These are phyloP conservation scores for Globisporangium acanthophoron DNA, from an alignment of 352 stramenopile species.

Conservation along the genomic window DNA sequence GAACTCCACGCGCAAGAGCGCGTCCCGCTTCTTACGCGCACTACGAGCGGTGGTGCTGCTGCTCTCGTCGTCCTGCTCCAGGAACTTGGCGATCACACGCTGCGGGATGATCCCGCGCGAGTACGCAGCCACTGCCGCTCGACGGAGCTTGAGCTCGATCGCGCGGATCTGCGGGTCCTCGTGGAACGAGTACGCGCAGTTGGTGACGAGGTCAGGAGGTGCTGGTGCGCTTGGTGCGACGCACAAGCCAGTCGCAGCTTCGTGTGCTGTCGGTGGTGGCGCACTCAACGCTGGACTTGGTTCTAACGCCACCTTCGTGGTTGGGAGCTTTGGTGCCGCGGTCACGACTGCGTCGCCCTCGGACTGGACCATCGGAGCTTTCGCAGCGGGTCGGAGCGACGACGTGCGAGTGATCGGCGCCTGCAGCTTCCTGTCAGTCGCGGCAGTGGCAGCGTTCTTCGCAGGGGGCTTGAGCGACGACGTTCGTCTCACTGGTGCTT, in stretches of 20 bases:
- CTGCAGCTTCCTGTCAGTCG: neutral
- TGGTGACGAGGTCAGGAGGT: constrained; percentile 8
- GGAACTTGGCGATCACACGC: constrained; percentile 58
- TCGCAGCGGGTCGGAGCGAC: constrained; percentile 2
- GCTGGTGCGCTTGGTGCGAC: neutral
- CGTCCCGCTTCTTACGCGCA: constrained; percentile 15
- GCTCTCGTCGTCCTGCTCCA: constrained; percentile 37
- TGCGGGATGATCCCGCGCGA: constrained; percentile 65
- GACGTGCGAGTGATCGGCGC: constrained; percentile 2
- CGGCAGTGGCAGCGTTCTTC: neutral
- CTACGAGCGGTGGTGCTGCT: neutral
- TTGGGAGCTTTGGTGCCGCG: neutral
- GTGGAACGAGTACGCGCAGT: constrained; percentile 83
- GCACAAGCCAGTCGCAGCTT: neutral
- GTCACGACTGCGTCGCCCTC: neutral
- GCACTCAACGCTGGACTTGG: neutral
- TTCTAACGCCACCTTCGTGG: neutral
- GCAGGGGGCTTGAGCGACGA: constrained; percentile 9
- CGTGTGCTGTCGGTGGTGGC: neutral
- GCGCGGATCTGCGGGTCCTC: constrained; percentile 72
- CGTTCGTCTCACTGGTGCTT: constrained; percentile 12
- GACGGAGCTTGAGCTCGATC: constrained; percentile 83
- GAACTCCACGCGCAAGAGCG: constrained; percentile 86
- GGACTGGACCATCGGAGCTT: neutral
- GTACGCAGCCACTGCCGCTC: constrained; percentile 63